Base-by-base conservation (phyloP, 148 eudicot species). In the Amaranthus hypochondriacus region DNA sequence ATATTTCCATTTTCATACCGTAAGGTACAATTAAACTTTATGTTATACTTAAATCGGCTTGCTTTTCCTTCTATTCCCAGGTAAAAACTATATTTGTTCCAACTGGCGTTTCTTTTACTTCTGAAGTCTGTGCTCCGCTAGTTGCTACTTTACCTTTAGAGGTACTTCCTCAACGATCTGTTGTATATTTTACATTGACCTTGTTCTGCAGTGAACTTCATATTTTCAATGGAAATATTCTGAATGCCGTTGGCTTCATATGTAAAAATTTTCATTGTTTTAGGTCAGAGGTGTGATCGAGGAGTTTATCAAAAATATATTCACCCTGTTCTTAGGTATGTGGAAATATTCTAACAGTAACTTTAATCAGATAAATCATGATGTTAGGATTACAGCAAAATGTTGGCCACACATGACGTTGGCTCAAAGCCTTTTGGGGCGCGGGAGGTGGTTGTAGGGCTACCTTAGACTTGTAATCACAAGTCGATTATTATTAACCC, bases 131-230 rank as follows among this genome's bases (percentile, higher is more conserved):
- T 84, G 99, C 99, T 82, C 99, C 96, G 77, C 89, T 95, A 70
- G 91, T 92, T 60, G 97, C 97, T 21, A 95, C 97, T 72, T 90
- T 95, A 72, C 92, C 97, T 43, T 83, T 95, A 89, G 99, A 95
- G 99, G 99, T 91, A 86, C 77, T 78, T 67, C 44, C 52, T 63
- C 11, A 42, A 11, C 5, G 60, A 6, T 56, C 7, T 62, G 0
- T 47, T 44, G 0, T 50, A 21, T 53, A 62, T 15, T 15, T 44
- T 63, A 28, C 46, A 14, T 14, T 62, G 9, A 7, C 6, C 8
- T 55, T 74, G 62, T 55, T 74, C 48, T 66, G 6, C 43, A 58
- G 53, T 68, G 66, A 60, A 59, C 21, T 58, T 10, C 28, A 4
- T 44, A 15, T 5, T 48, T 48, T 46, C 5, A 56, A 7, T 10